These are phyloP conservation scores for Lonicera japonica DNA, from an alignment of 129 eudicot species.

Conservation along the genomic window DNA sequence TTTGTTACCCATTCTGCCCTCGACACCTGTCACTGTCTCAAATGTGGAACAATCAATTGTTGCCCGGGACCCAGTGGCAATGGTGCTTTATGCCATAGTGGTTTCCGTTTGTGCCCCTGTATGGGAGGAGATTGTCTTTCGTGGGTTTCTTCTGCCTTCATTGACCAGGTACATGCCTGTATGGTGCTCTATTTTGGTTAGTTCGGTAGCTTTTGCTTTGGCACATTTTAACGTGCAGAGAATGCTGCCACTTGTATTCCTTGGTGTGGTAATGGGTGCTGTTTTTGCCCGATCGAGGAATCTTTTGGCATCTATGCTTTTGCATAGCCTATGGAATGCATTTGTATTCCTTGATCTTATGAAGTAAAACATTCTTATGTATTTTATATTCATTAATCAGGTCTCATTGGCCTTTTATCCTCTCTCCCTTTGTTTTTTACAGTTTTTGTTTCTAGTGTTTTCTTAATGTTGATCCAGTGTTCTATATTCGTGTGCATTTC, in stretches of 20 bases:
- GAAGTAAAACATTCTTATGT: conserved; percentile 30
- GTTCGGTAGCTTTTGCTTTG: conserved; percentile 63
- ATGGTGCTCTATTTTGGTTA: conserved; percentile 58
- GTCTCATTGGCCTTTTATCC: conserved; percentile 3
- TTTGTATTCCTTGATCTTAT: conserved; percentile 71
- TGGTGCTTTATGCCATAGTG: conserved; percentile 50
- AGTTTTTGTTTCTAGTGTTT: conserved; percentile 3
- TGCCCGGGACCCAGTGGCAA: conserved; percentile 64
- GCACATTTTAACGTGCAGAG: conserved; percentile 69
- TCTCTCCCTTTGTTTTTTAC: background rate
- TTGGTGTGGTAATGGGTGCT: conserved; percentile 59
- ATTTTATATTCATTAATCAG: conserved; percentile 5
- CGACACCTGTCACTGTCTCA: conserved; percentile 53
- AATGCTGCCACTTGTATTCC: conserved; percentile 57
- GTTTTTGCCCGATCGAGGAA: conserved; percentile 61
- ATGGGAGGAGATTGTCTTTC: conserved; percentile 69
- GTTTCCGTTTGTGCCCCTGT: conserved; percentile 65
- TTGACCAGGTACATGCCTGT: conserved; percentile 71
- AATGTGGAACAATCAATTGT: conserved; percentile 58
- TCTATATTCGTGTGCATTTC: no score
- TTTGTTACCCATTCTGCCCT: conserved; percentile 43
- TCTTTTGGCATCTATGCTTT: conserved; percentile 51
- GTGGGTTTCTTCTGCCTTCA: conserved; percentile 73
- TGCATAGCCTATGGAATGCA: conserved; percentile 72
- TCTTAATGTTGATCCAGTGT: background rate